Evolutionary conservation across 2,329 filamentous ascomycete genomes (phyloP).

Genomic region (Penicillium sp.): DNA sequence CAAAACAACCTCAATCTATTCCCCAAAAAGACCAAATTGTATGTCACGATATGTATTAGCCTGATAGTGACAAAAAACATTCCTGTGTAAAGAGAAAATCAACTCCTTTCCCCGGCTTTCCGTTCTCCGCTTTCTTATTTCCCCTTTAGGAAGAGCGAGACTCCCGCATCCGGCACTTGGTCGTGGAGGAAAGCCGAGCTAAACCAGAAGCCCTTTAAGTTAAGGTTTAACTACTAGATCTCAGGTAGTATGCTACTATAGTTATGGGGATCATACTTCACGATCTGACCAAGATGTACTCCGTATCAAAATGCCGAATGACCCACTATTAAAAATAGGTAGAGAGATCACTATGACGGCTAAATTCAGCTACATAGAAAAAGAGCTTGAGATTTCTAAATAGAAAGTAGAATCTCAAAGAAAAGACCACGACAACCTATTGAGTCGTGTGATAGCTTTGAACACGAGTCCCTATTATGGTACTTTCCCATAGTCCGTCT

Average conservation of each 20-base stretch:
- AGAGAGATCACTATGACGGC: background rate
- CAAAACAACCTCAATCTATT: background rate
- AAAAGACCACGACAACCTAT: background rate
- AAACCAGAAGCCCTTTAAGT: background rate
- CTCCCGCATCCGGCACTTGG: background rate
- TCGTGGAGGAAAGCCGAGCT: background rate
- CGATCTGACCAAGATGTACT: background rate
- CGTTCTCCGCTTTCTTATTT: background rate
- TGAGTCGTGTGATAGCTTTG: background rate
- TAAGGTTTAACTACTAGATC: background rate
- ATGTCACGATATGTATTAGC: background rate
- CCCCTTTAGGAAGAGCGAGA: background rate
- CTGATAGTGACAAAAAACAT: no score
- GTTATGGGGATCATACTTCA: background rate
- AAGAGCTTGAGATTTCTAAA: background rate
- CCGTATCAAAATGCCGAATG: background rate
- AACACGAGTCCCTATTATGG: background rate
- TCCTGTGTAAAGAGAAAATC: background rate
- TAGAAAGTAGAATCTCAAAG: background rate
- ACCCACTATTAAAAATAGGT: background rate
- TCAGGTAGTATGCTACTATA: background rate
- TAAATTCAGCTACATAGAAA: background rate
- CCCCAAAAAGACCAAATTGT: background rate
- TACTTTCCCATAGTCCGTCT: background rate
- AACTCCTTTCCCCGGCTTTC: background rate